Base-by-base conservation (phyloP, 2,329 filamentous ascomycete genomes). In the Raffaelea deltoideospora region DNA sequence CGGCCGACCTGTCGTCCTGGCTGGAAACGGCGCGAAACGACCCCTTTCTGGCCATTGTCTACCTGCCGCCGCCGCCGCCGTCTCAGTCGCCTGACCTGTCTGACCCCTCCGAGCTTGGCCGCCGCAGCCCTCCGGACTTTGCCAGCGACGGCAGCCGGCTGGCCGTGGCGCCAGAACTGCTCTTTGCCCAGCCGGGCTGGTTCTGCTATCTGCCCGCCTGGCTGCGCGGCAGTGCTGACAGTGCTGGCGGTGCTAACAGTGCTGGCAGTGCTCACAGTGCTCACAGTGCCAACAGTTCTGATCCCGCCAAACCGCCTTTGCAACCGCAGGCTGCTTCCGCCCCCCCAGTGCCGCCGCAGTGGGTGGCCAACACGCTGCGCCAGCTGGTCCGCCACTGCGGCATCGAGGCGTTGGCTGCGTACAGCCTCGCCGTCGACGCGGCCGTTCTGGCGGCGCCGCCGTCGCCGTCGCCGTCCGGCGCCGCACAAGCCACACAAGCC, bases 371-470 rank as follows among this genome's bases (percentile, higher is more conserved):
- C 33, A 59, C 60, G 1, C 55, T 90, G 6, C 69, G 66, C 35
- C 65, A 73, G 30, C 50, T 93, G 2, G 64, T 71, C 3, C 51
- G 56, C 17, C 42, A 43, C 1, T 51, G 59, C 3, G 53, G 54
- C 7, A 58, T 71, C 29, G 64, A 72, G 29, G 51, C 56, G 3
- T 48, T 94, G 9, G 75, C 75, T 0, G 68, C 77, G 40, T 88
- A 86, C 47, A 65, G 74, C 43, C 58, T 94, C 10, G 78, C 79
- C 1, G 66, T 88, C 33, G 72, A 79, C 47, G 69, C 67, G 34
- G 50, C 55, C 0, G 68, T 70, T 38, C 67, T 76, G 31, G 60
- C 67, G 1, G 49, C 54, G 1, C n/a, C n/a, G n/a, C n/a, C n/a
- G n/a, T n/a, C n/a, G n/a, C n/a, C n/a, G n/a, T n/a, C n/a, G n/a